Evolutionary conservation across 2,329 filamentous ascomycete species (phyloP).

Genomic region (Aspergillus phoenicis): DNA sequence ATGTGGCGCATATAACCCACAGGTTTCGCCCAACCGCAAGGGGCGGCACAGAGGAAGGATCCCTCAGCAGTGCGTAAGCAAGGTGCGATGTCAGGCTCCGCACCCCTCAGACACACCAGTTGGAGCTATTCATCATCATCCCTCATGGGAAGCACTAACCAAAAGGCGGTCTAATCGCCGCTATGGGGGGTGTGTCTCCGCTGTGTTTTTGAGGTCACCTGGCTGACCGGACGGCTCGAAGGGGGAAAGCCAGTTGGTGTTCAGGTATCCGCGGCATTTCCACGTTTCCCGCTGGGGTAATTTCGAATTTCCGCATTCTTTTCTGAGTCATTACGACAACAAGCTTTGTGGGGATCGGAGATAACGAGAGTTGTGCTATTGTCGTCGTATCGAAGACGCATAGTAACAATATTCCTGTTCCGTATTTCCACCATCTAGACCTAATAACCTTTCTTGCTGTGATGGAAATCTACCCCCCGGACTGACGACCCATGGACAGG

Average conservation of each 20-base stretch:
- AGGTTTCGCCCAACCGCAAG: not conserved
- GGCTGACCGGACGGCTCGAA: not conserved
- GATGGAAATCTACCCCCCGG: not conserved
- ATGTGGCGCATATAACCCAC: not conserved
- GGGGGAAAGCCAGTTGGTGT: not conserved
- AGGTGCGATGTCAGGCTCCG: not conserved
- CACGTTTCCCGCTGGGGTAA: no score
- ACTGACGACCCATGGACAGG: not conserved
- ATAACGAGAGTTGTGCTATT: not conserved
- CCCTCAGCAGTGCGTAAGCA: slow-evolving; percentile 1
- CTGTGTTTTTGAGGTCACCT: not conserved
- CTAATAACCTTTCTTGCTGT: not conserved
- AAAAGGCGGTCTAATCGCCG: not conserved
- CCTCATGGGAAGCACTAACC: not conserved
- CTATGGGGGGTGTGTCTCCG: not conserved
- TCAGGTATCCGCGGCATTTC: no score
- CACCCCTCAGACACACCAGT: not conserved
- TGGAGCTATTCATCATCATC: not conserved
- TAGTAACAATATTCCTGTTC: no score
- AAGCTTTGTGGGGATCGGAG: slow-evolving; percentile 3
- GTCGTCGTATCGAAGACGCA: no score
- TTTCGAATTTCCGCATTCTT: not conserved
- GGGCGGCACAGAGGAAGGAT: not conserved
- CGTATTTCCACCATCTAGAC: no score
- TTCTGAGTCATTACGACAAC: not conserved